Base-by-base conservation (phyloP, 768 basidiomycete species). In the Suillus ampliporus region DNA sequence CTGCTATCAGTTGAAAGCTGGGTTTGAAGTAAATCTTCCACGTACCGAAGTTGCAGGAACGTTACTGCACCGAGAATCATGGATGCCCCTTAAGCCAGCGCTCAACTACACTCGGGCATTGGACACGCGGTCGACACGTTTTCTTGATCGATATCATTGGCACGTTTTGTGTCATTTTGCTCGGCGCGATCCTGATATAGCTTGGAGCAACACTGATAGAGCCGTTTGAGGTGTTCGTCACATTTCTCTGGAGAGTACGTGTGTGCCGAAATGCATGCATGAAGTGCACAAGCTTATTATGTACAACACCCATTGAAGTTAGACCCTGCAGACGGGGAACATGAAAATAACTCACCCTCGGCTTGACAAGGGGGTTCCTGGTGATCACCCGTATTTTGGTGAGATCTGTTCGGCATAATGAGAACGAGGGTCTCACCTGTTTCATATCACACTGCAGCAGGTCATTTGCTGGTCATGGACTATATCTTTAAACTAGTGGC, bases 181-280 rank as follows among this genome's bases (percentile, higher is more conserved):
- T 53, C 34, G 3, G 51, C 4, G 21, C 15, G 35, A n/a, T 37
- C 37, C 5, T 81, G 76, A 72, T 91, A 87, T 80, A 91, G 83
- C 31, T 69, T 60, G 48, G 82, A 77, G 68, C 90, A 92, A 65
- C 90, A 91, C 61, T 69, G 61, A 69, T 91, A 91, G 19, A 92
- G 79, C 26, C 74, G 78, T 57, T 82, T 76, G 23, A 91, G 68
- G 13, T 80, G 70, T 10, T 74, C 68, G 47, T 86, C 77, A 68
- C 90, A 92, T 64, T 82, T 86, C 21, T 89, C 88, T 0, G 87
- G 89, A 3, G 65, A 67, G 68, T 89, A 91, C 0, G 86, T 89
- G 71, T 91, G 83, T 63, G 82, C 86, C 58, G 80, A 81, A 35
- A 91, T 77, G 69, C 90, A 92, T 1, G 76, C 61, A 48, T 91